phyloP scores from a whole-genome alignment of 768 basidiomycete genomes.

The Mycena vulgaris region DNA sequence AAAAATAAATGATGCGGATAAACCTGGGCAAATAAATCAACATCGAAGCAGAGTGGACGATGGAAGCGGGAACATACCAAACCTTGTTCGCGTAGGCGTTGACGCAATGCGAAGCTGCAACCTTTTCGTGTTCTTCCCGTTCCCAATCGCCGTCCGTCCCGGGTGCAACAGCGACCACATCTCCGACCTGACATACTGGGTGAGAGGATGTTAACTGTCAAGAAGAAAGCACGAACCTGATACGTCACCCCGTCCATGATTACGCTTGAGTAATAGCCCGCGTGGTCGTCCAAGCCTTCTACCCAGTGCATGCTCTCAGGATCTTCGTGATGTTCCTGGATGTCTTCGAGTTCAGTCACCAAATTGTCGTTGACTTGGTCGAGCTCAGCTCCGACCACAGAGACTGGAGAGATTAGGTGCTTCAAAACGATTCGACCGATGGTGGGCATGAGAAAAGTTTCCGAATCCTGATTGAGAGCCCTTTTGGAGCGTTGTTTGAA shows the following conservation, averaged over 20 bases:
- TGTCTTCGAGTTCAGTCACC: conserved; percentile 45
- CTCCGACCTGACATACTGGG: conserved; percentile 16
- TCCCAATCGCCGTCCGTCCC: conserved; percentile 63
- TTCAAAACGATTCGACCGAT: conserved; percentile 62
- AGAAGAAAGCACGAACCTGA: conserved; percentile 32
- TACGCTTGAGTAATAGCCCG: conserved; percentile 63
- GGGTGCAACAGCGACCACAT: conserved; percentile 51
- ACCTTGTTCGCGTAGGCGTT: conserved; percentile 71
- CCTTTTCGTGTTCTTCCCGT: conserved; percentile 58
- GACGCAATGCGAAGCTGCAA: conserved; percentile 59
- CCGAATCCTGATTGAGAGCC: conserved; percentile 40
- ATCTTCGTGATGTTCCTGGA: conserved; percentile 50
- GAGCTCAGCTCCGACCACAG: conserved; percentile 52
- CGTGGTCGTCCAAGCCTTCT: conserved; percentile 18
- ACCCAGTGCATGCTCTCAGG: conserved; percentile 53
- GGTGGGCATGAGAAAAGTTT: conserved; percentile 62
- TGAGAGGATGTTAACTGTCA: background rate
- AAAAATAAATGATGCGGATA: conserved; percentile 76
- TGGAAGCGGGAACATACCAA: conserved; percentile 62
- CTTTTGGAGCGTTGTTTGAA: background rate
- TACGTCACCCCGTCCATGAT: conserved; percentile 73
- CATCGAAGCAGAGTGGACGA: background rate
- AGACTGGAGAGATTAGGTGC: conserved; percentile 63
- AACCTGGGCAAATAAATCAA: conserved; percentile 65
- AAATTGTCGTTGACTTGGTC: conserved; percentile 49